Evolutionary conservation across 2,329 filamentous ascomycete genomes (phyloP).

Genomic region (Epichloe amarillans): DNA sequence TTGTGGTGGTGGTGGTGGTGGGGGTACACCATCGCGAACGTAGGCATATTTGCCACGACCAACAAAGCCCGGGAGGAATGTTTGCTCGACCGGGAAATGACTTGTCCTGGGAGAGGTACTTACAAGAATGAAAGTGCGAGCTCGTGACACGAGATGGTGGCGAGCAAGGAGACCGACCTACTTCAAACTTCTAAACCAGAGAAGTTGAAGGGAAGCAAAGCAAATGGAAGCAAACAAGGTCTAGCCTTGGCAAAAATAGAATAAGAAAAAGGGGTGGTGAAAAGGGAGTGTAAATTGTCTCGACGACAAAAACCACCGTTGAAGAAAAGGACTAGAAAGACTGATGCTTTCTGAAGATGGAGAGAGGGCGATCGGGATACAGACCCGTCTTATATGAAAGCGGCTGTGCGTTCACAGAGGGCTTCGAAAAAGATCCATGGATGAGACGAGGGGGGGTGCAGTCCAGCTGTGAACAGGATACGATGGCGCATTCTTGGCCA

Average conservation of each 20-base stretch:
- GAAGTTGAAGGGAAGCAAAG: constrained; percentile 10
- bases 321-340: constrained; percentile 8
- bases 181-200: constrained; percentile 10
- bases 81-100: neutral
- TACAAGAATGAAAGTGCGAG: neutral
- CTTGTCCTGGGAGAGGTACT: neutral
- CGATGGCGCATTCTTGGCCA: neutral
- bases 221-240: constrained; percentile 17
- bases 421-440: neutral
- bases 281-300: constrained; percentile 18
- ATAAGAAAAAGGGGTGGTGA: neutral
- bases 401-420: neutral
- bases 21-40: no score
- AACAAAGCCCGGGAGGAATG: neutral
- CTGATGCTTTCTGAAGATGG: constrained; percentile 4
- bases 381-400: constrained; percentile 6
- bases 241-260: constrained; percentile 19
- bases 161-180: constrained; percentile 1
- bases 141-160: constrained; percentile 5
- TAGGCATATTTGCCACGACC: no score
- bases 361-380: neutral
- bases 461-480: neutral
- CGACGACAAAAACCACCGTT: constrained; percentile 14
- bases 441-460: neutral
- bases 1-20: no score